Base-by-base conservation (phyloP, 805 yeast species). In the Lachancea sp. region DNA sequence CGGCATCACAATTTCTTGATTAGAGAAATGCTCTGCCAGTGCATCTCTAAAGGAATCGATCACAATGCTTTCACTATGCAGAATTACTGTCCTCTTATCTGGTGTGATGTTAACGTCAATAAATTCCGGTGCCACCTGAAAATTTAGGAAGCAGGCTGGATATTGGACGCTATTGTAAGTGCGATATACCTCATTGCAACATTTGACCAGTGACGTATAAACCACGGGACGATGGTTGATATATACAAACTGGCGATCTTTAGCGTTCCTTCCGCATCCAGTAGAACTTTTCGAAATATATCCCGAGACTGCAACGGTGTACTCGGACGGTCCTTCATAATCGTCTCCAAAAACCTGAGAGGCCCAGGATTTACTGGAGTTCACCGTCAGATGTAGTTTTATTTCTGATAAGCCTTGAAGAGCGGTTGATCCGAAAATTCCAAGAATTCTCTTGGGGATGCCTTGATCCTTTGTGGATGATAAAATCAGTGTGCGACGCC, bases 21-120 rank as follows among this genome's bases (percentile, higher is more conserved):
- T 38, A 16, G 73, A 69, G 52, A 74, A 85, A 42, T 73, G 69
- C 1, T 58, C 56, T 0, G 55, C 50, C 13, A 89, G 51, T n/a
- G 66, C 58, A n/a, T 68, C 73, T 39, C 76, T 67, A 4, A 90
- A 47, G 1, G 63, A 61, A 24, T 79, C 83, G 4, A 83, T 49
- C 1, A 89, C 56, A n/a, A 64, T 57, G 3, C 61, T 56, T 58
- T 89, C 97, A 45, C 78, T 69, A 43, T 80, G 87, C 2, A 88
- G 55, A 51, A 84, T 55, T 2, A 89, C 69, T 2, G 78, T 74
- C 38, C 90, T 68, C 56, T 92, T 92, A 58, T 92, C 97, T 0
- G 98, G 97, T 0, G 96, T 80, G 1, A 92, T 83, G 60, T 92
- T 92, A 15, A 92, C 70, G 61, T 92, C 98, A n/a, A 81, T 45